phyloP scores from a whole-genome alignment of 139 green algal genomes.

The Chlorella sp. region DNA sequence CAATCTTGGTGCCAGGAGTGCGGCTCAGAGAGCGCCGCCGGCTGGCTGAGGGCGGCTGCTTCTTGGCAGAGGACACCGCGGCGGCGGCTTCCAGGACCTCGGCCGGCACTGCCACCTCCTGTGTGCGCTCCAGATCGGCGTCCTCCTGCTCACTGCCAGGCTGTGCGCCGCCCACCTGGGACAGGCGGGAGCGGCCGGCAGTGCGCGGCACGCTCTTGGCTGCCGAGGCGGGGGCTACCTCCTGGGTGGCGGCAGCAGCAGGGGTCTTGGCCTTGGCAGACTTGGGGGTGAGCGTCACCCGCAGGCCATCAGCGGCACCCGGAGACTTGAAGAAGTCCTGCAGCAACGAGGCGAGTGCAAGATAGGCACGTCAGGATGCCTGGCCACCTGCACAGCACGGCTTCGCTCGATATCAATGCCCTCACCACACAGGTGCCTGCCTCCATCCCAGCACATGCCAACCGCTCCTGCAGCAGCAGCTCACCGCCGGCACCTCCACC shows the following conservation, averaged over 20 bases:
- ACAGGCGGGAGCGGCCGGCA: constrained; percentile 24
- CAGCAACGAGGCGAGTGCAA: not conserved
- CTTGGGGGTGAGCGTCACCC: constrained; percentile 30
- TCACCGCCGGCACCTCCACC: constrained; percentile 44
- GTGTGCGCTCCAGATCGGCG: no score
- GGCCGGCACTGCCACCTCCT: not conserved
- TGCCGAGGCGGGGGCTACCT: not conserved
- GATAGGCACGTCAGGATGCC: not conserved
- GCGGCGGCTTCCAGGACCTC: not conserved
- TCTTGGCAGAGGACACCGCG: constrained; percentile 3
- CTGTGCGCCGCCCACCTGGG: constrained; percentile 10
- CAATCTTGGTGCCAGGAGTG: constrained; percentile 44
- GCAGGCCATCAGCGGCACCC: not conserved
- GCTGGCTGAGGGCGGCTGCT: constrained; percentile 10
- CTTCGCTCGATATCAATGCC: no score
- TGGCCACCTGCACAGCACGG: no score
- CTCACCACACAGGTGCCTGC: no score
- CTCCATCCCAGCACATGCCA: not conserved
- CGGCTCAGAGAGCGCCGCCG: constrained; percentile 30
- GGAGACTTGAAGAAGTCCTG: constrained; percentile 26
- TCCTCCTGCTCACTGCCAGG: not conserved
- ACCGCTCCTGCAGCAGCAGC: not conserved
- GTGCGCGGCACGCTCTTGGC: constrained; percentile 23
- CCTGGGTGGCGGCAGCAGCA: not conserved
- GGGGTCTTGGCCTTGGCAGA: constrained; percentile 10